phyloP scores from a whole-genome alignment of 305 asterid species.

The Nicotiana rustica region DNA sequence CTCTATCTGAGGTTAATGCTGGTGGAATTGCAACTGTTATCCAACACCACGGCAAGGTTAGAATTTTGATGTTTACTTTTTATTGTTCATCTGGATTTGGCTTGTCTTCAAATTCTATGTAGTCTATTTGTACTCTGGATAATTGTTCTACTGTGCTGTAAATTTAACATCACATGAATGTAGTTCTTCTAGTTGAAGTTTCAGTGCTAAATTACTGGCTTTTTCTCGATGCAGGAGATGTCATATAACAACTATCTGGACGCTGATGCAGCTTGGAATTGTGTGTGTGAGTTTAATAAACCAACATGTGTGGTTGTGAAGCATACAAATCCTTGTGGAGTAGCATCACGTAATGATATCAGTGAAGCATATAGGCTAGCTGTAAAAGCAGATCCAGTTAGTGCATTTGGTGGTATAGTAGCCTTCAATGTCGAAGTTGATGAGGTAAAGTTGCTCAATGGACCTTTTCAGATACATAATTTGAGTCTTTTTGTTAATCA shows the following conservation, averaged over 20 bases:
- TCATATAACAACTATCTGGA: conserved; percentile 92
- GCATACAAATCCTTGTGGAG: conserved; percentile 98
- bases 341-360: conserved; percentile 88
- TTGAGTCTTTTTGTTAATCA: background rate
- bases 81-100: background rate
- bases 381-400: conserved; percentile 94
- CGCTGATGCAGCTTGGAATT: conserved; percentile 99
- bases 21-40: conserved; percentile 94
- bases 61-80: conserved; percentile 25
- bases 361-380: conserved; percentile 94
- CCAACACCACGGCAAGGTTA: conserved; percentile 97
- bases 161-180: conserved; percentile 2
- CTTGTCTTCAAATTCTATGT: background rate
- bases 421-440: conserved; percentile 97
- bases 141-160: background rate
- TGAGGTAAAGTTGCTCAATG: conserved; percentile 64
- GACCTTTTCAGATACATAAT: conserved; percentile 29
- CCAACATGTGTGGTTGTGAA: conserved; percentile 97
- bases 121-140: background rate
- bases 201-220: conserved; percentile 27
- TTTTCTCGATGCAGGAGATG: conserved; percentile 75
- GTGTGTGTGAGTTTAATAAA: conserved; percentile 85
- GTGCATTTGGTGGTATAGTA: conserved; percentile 99
- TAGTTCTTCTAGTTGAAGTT: background rate
- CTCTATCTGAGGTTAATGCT: conserved; percentile 91